Percentiles rank a stretch among this genome's conserved stretches.
phyloP scores from a whole-genome alignment of 257 asterid species.

The Ehretia macrophylla region DNA sequence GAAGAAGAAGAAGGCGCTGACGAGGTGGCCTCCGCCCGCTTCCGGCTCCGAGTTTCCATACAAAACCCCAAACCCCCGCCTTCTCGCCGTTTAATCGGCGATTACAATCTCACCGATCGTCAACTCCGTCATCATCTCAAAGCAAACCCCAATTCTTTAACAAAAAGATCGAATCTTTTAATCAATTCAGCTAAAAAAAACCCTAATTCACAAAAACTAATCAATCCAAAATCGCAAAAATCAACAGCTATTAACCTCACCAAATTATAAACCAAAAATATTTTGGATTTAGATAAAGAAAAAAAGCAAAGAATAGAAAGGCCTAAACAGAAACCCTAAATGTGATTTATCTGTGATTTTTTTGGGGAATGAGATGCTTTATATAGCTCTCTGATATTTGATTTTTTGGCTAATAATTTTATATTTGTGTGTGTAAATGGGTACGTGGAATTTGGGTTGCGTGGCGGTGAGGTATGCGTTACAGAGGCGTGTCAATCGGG shows the following conservation, averaged over 20 bases:
- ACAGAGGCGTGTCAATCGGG: too few relatives aligned
- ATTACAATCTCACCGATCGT: constrained; percentile 46
- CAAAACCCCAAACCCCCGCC: constrained; percentile 65
- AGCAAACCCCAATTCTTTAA: constrained; percentile 40
- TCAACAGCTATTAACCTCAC: background rate
- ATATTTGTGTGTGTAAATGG: too few relatives aligned
- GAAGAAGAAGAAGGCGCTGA: constrained; percentile 73
- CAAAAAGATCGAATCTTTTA: constrained; percentile 28
- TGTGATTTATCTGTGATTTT: constrained; percentile 9
- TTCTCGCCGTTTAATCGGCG: constrained; percentile 97
- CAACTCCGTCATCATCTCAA: constrained; percentile 32
- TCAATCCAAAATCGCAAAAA: background rate
- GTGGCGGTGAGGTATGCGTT: background rate
- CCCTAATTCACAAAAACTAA: constrained; percentile 12
- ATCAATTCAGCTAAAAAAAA: constrained; percentile 25
- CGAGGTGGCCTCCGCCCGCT: constrained; percentile 99
- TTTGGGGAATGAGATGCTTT: constrained; percentile 6
- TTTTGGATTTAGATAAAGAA: background rate
- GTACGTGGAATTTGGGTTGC: background rate
- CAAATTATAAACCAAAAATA: constrained; percentile 3
- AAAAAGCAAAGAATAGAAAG: background rate
- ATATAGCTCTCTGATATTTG: too few relatives aligned
- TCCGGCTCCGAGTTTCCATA: constrained; percentile 99
- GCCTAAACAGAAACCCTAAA: constrained; percentile 31
- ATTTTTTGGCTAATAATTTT: too few relatives aligned